A percentile compares a stretch with the other conserved stretches of the same genome.
Evolutionary conservation across 177 flowering plant genomes (phyloP).

Genomic region (Telopea speciosissima): DNA sequence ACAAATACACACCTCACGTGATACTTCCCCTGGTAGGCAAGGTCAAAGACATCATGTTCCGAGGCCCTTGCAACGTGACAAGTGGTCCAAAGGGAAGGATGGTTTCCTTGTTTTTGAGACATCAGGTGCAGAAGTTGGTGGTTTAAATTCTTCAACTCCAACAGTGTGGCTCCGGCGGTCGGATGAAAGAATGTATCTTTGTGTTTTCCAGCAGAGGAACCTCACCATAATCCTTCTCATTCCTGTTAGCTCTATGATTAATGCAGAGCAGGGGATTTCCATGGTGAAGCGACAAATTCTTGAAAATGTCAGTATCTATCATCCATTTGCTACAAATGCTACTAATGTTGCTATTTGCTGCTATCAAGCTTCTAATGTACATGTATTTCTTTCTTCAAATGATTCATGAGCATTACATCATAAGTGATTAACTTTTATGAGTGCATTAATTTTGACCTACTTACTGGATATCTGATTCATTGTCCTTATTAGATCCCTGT

Average conservation of each 20-base stretch:
- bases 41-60: conserved; percentile 34
- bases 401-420: not conserved
- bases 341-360: not conserved
- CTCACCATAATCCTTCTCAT: conserved; percentile 74
- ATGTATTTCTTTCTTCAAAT: not conserved
- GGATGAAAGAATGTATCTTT: conserved; percentile 78
- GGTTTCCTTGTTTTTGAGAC: conserved; percentile 77
- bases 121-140: conserved; percentile 58
- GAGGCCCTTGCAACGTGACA: conserved; percentile 69
- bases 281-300: conserved; percentile 71
- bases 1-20: conserved; percentile 36
- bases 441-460: too few species aligned
- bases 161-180: conserved; percentile 68
- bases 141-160: conserved; percentile 40
- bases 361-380: not conserved
- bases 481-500: not conserved
- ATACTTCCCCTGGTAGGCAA: conserved; percentile 39
- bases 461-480: not conserved
- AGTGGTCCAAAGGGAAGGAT: conserved; percentile 89
- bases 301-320: conserved; percentile 69
- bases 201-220: conserved; percentile 65
- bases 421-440: not conserved
- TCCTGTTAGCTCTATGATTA: conserved; percentile 55
- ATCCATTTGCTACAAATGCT: not conserved
- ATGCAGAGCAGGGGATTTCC: conserved; percentile 73